A percentile compares a stretch with the other conserved stretches of the same genome.
Evolutionary conservation across 2,329 filamentous ascomycete species (phyloP).

Genomic region (Beauveria australis): DNA sequence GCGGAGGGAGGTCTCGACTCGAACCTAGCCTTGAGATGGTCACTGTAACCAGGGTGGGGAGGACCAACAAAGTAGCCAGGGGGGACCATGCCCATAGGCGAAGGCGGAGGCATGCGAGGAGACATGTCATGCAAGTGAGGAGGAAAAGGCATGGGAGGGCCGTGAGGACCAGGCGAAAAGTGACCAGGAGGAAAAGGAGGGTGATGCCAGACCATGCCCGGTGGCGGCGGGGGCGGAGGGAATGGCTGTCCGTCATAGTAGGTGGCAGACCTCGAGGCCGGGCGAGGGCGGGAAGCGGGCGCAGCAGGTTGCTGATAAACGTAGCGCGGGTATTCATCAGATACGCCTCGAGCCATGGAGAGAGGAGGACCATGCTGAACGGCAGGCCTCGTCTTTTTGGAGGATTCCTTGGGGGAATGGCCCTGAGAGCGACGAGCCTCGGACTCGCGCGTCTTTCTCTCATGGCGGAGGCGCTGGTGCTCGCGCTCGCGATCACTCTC

Average conservation of each 20-base stretch:
- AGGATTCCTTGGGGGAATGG: slow-evolving; percentile 17
- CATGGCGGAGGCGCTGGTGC: slow-evolving; percentile 13
- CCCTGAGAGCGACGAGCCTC: not conserved
- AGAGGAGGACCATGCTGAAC: slow-evolving; percentile 26
- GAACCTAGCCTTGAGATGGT: slow-evolving; percentile 26
- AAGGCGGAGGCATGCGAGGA: slow-evolving; percentile 15
- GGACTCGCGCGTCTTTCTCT: slow-evolving; percentile 17
- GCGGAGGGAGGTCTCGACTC: slow-evolving; percentile 29
- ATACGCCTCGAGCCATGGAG: slow-evolving; percentile 23
- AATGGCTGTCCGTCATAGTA: slow-evolving; percentile 27
- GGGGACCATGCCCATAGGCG: slow-evolving; percentile 8
- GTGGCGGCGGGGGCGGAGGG: slow-evolving; percentile 20
- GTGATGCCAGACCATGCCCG: slow-evolving; percentile 21
- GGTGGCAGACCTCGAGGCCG: slow-evolving; percentile 26
- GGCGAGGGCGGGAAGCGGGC: slow-evolving; percentile 24
- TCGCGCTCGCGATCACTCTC: slow-evolving; percentile 21
- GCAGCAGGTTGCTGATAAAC: slow-evolving; percentile 26
- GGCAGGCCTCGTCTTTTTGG: slow-evolving; percentile 17
- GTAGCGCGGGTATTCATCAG: slow-evolving; percentile 29
- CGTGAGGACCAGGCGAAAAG: slow-evolving; percentile 12
- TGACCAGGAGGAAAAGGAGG: slow-evolving; percentile 25
- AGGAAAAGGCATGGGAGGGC: not conserved
- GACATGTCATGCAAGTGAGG: slow-evolving; percentile 2
- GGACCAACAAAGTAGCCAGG: slow-evolving; percentile 24
- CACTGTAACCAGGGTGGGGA: slow-evolving; percentile 20